Evolutionary conservation across 176 grass and related monocot species (phyloP), one percentile per base, ranked within the genome.

Genomic region (Triticum turgidum): DNA sequence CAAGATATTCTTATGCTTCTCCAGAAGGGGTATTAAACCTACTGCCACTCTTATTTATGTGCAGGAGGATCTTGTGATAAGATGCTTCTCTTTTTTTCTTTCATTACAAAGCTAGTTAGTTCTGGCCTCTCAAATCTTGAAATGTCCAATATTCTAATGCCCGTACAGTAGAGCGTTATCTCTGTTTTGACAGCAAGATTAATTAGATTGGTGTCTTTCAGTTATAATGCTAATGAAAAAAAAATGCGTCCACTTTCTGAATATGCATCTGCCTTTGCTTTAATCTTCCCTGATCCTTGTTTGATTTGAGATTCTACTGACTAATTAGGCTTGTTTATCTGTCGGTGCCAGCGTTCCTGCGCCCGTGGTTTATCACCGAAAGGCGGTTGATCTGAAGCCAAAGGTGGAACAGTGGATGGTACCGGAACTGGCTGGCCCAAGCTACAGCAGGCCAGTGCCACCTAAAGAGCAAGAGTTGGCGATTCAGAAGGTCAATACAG

Each of bases 331-430:
- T 76, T 87, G 29, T n/a, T 76, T 87, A 35, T 54, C 15, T 54
- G 15, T 54, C 73, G 64, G n/a, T 90, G 68, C 5, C 85, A 94
- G 93, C 29, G 3, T 25, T 30, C 20, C 64, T 47, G 61, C 42
- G 29, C 33, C 65, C 51, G 39, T 65, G 77, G 58, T 20, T 54
- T 59, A 42, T 27, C 37, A 49, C 6, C 61, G 77, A 54, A 85
- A 75, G 65, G 52, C 73, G 24, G 13, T 61, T 54, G 51, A 65
- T 83, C 68, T 35, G 38, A 76, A 82, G 61, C 21, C 18, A 51
- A 92, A 92, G 47, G 11, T 11, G 52, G 64, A 72, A 67, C 67
- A 77, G 51, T 72, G 42, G 51, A 54, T 54, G 51, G 51, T 54
- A 18, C 51, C 0, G 51, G 91, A 93, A 47, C 9, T 79, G 17